Evolutionary conservation across 306 rosid genomes (phyloP).

Genomic region (Vigna nakashimae): DNA sequence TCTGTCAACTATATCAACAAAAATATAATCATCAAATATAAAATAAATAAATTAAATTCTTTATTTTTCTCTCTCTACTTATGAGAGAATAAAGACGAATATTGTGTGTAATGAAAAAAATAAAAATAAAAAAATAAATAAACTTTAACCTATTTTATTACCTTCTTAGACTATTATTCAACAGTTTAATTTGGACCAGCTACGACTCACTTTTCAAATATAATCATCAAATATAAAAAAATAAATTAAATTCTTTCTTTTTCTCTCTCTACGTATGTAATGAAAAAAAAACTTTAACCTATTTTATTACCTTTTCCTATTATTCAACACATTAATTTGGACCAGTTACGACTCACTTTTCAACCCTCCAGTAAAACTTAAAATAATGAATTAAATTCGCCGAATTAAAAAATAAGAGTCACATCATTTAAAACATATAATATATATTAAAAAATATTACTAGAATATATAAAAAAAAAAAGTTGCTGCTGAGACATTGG

Average conservation of each 20-base stretch:
- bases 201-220: not conserved
- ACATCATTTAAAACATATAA: not conserved
- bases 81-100: not conserved
- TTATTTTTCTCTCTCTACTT: not conserved
- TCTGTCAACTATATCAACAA: conserved; percentile 7
- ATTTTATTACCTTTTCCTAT: not conserved
- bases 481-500: not conserved
- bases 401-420: not conserved
- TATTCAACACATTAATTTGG: not conserved
- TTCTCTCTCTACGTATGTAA: not conserved
- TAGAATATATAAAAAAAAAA: not conserved
- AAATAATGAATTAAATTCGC: not conserved
- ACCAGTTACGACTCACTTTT: not conserved
- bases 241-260: not conserved
- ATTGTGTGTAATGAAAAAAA: not conserved
- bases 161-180: not conserved
- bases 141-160: not conserved
- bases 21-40: not conserved
- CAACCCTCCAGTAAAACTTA: not conserved
- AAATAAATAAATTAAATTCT: not conserved
- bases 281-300: no score
- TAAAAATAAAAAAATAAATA: not conserved
- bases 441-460: no score
- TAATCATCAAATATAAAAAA: not conserved
- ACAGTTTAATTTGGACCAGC: not conserved